Evolutionary conservation across 2,329 filamentous ascomycete species (phyloP).

Genomic region (Colletotrichum kahawae): DNA sequence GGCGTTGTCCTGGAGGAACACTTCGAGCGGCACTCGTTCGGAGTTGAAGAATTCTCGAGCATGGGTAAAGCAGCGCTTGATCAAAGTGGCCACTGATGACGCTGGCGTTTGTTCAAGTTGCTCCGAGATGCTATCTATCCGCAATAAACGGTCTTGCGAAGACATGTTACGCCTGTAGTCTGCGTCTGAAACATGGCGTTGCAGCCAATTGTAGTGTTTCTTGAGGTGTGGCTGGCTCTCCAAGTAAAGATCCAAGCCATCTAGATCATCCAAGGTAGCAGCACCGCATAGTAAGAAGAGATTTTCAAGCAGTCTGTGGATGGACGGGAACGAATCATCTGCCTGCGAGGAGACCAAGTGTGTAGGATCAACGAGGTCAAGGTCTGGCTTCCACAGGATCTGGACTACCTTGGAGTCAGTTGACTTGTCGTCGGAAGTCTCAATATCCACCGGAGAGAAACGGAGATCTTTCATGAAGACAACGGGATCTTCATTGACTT

Average conservation of each 20-base stretch:
- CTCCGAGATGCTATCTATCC: not conserved
- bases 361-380: not conserved
- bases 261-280: not conserved
- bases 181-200: not conserved
- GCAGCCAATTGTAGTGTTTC: not conserved
- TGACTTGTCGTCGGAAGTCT: not conserved
- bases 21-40: not conserved
- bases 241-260: not conserved
- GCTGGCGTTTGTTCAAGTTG: not conserved
- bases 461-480: not conserved
- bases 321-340: not conserved
- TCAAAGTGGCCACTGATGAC: not conserved
- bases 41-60: not conserved
- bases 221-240: not conserved
- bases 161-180: accelerated
- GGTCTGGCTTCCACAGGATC: not conserved
- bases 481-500: accelerated
- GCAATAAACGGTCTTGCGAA: not conserved
- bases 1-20: not conserved
- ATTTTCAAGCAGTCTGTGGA: not conserved
- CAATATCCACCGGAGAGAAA: not conserved
- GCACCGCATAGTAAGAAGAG: not conserved
- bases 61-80: conserved; percentile 6
- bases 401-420: not conserved
- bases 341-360: not conserved